These are phyloP conservation scores for Salix udensis DNA, from an alignment of 345 rosid genomes.

Conservation along the genomic window DNA sequence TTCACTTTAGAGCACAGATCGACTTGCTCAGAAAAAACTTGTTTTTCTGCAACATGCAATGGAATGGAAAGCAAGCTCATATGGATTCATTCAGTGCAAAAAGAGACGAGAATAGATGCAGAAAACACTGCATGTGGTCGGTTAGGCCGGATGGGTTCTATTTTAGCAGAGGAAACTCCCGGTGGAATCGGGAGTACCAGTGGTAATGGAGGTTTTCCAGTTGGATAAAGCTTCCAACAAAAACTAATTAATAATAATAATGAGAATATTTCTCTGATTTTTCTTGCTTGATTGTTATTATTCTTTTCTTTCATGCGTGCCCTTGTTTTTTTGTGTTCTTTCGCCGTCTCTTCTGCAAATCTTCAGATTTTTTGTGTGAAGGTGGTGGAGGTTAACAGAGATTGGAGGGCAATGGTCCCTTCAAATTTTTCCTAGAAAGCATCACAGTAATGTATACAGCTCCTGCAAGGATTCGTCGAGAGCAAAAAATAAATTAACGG, in stretches of 20 bases:
- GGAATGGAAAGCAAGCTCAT: background rate
- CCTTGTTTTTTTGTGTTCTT: too few species aligned
- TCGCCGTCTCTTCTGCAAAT: background rate
- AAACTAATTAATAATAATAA: too few species aligned
- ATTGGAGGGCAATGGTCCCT: too few species aligned
- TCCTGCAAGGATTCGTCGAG: too few species aligned
- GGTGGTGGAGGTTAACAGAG: too few species aligned
- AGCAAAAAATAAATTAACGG: too few species aligned
- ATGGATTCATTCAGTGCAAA: background rate
- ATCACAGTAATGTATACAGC: too few species aligned
- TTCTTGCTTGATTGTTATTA: background rate
- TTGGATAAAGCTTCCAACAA: too few species aligned
- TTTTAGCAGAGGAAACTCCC: background rate
- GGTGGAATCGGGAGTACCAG: background rate
- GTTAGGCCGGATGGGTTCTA: background rate
- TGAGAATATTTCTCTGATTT: background rate
- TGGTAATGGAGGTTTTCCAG: background rate
- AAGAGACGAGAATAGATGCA: background rate
- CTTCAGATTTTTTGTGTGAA: background rate
- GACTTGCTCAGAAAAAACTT: background rate
- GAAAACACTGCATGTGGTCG: background rate
- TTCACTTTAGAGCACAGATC: background rate
- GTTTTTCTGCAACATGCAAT: background rate
- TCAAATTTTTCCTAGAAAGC: too few species aligned
- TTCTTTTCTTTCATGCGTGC: too few species aligned